Base-by-base conservation (phyloP, 805 yeast species). In the Wickerhamomyces bovis region DNA sequence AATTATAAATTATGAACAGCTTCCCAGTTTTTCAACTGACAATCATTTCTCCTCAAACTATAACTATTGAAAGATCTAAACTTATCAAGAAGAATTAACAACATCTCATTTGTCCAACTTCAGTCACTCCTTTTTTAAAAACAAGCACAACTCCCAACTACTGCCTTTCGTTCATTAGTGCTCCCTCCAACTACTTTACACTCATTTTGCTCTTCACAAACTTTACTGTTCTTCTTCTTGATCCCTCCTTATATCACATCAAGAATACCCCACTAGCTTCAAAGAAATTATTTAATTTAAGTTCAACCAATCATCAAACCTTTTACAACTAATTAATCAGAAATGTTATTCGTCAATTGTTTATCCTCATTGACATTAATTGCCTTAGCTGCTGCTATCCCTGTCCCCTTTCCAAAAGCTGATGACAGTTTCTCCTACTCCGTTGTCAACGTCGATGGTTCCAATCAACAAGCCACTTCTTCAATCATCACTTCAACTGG, bases 361-460 rank as follows among this genome's bases (percentile, higher is more conserved):
- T 49, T 59, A 39, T 20, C 57, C 25, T 51, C 57, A 12, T n/a
- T 54, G 20, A 45, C 61, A 25, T 16, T 60, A 19, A 41, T 56
- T 30, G 45, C 57, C n/a, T 41, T 54, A n/a, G 46, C 49, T 31
- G 36, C 25, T 12, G 60, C 63, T 35, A 44, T 44, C 21, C 61
- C 63, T 22, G 45, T 50, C 19, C 56, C 59, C 18, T 19, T 45
- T 11, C 54, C 61, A 23, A 53, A 46, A n/a, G 49, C 53, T 30
- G 44, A 43, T 6, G 50, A 44, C 18, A 38, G 46, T 3, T 60
- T 44, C 53, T 49, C 49, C 21, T 58, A 58, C 43, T 54, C 55
- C 18, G 59, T 58, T 42, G 56, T 60, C 31, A 58, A 60, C 42
- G 63, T 52, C 31, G 64, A 60, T 46, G 63, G 62, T 31, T 55